A percentile compares a stretch with the other conserved stretches of the same genome.
Evolutionary conservation across 306 rosid genomes (phyloP).

Genomic region (Morella rubra): DNA sequence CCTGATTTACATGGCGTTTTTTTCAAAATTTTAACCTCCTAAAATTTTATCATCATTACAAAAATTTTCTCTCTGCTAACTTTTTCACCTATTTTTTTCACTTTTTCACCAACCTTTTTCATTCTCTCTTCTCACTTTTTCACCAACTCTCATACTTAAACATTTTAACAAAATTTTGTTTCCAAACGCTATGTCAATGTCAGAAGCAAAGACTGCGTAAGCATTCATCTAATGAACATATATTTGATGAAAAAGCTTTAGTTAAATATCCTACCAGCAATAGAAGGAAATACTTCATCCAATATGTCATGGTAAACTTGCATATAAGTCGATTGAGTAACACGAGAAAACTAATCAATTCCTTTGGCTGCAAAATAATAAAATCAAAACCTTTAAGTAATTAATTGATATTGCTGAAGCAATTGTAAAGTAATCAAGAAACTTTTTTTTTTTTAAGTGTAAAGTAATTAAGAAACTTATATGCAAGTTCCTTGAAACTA

Average conservation of each 20-base stretch:
- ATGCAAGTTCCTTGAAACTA: too few relatives aligned
- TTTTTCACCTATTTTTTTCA: too few relatives aligned
- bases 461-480: neutral
- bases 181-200: too few relatives aligned
- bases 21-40: too few relatives aligned
- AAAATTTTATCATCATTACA: too few relatives aligned
- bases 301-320: constrained; percentile 82
- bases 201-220: neutral
- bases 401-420: neutral
- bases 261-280: constrained; percentile 67
- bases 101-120: too few relatives aligned
- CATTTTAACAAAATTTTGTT: too few relatives aligned
- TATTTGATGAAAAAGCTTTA: neutral
- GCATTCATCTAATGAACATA: constrained; percentile 19
- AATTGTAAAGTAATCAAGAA: neutral
- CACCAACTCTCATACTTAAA: too few relatives aligned
- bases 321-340: constrained; percentile 90
- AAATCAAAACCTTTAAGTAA: constrained; percentile 3
- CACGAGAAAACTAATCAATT: constrained; percentile 72
- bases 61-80: too few relatives aligned
- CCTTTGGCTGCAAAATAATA: constrained; percentile 76
- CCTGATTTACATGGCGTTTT: too few relatives aligned
- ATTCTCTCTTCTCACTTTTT: too few relatives aligned
- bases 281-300: constrained; percentile 81
- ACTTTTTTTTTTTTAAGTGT: too few relatives aligned